Conservation (phyloP, 2,329 filamentous ascomycete genomes). For the Epicoccum sorghinum region DNA sequence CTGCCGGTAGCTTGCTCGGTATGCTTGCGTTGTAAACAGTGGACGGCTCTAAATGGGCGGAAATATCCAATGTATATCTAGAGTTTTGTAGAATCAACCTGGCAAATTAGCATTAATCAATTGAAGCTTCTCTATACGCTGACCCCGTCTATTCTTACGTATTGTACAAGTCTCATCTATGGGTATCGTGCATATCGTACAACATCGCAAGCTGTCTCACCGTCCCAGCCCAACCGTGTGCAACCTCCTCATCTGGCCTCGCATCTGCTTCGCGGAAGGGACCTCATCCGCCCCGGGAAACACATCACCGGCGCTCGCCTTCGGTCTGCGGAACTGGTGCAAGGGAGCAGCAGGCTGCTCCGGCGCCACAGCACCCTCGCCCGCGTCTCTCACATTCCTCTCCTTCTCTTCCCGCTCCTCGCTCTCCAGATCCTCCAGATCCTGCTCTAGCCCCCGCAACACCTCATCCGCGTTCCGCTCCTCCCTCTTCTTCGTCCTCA, state of each 20-base stretch:
- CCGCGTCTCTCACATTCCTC: not conserved
- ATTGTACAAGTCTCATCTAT: constrained; percentile 5
- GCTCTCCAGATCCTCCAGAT: constrained; percentile 29
- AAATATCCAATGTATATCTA: too few species aligned
- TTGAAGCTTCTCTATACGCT: not conserved
- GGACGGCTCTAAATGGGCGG: too few species aligned
- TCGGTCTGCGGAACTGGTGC: constrained; percentile 26
- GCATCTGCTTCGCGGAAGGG: constrained; percentile 9
- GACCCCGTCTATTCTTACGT: not conserved
- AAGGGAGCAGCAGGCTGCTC: constrained; percentile 1
- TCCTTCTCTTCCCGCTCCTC: constrained; percentile 18
- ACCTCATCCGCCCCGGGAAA: constrained; percentile 28
- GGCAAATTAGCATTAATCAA: too few species aligned
- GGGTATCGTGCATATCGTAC: constrained; percentile 15
- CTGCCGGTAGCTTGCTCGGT: constrained; percentile 30
- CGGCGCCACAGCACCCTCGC: not conserved
- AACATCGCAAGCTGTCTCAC: not conserved
- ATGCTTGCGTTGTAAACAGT: constrained; percentile 33
- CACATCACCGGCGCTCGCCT: constrained; percentile 30
- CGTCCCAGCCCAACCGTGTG: constrained; percentile 34
- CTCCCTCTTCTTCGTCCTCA: constrained; percentile 51
- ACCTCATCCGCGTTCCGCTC: constrained; percentile 41
- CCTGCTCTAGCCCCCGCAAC: constrained; percentile 30
- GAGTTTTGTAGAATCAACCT: too few species aligned
- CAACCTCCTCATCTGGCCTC: constrained; percentile 30